Conservation (phyloP, 495 filamentous ascomycete species). For the Neurospora sp. region DNA sequence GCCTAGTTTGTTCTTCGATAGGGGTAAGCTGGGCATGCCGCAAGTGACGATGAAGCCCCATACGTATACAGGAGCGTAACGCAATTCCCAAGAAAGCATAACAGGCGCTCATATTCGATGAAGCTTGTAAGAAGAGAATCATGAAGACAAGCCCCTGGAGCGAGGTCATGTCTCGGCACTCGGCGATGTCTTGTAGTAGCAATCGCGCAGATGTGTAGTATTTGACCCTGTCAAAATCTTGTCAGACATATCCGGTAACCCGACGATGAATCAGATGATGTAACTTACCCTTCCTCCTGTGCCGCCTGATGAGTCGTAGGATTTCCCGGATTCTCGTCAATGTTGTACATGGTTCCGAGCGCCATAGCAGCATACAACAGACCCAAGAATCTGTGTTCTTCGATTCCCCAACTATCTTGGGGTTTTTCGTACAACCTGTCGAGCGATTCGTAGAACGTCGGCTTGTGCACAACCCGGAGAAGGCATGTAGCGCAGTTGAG, state of each 20-base stretch:
- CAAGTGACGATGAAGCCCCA: constrained; percentile 80
- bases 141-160: constrained; percentile 85
- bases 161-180: constrained; percentile 76
- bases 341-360: constrained; percentile 75
- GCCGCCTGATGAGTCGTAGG: constrained; percentile 50
- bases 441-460: constrained; percentile 68
- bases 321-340: constrained; percentile 31
- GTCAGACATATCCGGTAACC: constrained; percentile 8
- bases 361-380: constrained; percentile 76
- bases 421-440: constrained; percentile 70
- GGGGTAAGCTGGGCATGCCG: constrained; percentile 61
- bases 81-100: constrained; percentile 91
- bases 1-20: constrained; percentile 73
- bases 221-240: constrained; percentile 49
- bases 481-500: constrained; percentile 77
- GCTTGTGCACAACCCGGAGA: constrained; percentile 79
- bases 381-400: constrained; percentile 74
- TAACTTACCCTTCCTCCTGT: constrained; percentile 66
- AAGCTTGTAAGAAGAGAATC: constrained; percentile 85
- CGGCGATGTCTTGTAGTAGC: constrained; percentile 78
- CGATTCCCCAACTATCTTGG: constrained; percentile 55
- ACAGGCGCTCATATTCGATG: constrained; percentile 83
- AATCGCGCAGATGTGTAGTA: constrained; percentile 69
- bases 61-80: constrained; percentile 69
- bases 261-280: not conserved